phyloP scores from a whole-genome alignment of 2,329 filamentous ascomycete species.

The Pseudocercospora pini-densiflorae region DNA sequence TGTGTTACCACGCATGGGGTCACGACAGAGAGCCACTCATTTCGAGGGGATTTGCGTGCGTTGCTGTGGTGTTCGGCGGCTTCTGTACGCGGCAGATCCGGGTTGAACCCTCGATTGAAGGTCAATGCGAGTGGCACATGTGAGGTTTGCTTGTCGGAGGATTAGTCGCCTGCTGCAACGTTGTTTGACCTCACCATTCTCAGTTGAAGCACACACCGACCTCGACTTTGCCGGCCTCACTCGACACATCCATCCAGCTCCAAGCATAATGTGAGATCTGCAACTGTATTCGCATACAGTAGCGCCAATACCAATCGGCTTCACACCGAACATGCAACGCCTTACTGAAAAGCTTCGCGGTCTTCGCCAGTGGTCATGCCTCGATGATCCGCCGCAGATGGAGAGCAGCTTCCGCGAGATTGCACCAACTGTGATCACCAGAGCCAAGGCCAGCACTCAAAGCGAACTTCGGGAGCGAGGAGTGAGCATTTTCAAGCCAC shows the following conservation, averaged over 20 bases:
- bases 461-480: too few relatives aligned
- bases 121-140: not conserved
- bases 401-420: not conserved
- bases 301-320: too few relatives aligned
- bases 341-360: not conserved
- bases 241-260: not conserved
- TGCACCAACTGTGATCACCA: not conserved
- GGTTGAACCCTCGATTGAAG: not conserved
- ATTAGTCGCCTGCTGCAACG: too few relatives aligned
- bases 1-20: not conserved
- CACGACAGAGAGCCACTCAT: not conserved
- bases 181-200: too few relatives aligned
- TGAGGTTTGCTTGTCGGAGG: not conserved
- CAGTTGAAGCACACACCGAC: too few relatives aligned
- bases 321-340: not conserved
- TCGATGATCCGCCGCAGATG: not conserved
- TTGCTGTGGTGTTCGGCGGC: not conserved
- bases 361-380: not conserved
- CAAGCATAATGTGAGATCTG: not conserved
- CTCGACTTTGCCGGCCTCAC: not conserved
- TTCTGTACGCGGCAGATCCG: not conserved
- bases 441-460: not conserved
- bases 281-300: not conserved
- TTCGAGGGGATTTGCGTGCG: not conserved
- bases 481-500: not conserved